Percentiles rank a stretch among this genome's conserved stretches.
Conservation (phyloP, 176 grass and related monocot genomes). For the Aegilops speltoides region DNA sequence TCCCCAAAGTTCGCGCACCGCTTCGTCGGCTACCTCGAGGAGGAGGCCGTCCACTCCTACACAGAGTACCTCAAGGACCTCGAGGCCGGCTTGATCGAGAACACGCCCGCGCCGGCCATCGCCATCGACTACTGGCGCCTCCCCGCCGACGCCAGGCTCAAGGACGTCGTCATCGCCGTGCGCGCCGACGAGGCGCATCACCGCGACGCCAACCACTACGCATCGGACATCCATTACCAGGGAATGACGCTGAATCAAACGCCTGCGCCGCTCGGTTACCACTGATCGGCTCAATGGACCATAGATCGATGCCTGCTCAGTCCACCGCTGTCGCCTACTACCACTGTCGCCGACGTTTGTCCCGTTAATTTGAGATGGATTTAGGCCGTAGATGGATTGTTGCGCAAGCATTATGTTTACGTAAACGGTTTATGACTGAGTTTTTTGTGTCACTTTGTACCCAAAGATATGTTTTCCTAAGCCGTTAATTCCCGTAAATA, state of each 20-base stretch:
- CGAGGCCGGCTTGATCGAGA: constrained; percentile 62
- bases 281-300: constrained; percentile 32
- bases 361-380: too few relatives aligned
- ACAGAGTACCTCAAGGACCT: constrained; percentile 87
- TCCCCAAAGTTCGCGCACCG: constrained; percentile 99
- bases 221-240: constrained; percentile 71
- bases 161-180: constrained; percentile 87
- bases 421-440: neutral
- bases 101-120: constrained; percentile 33
- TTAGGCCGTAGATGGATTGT: too few relatives aligned
- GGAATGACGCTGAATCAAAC: constrained; percentile 76
- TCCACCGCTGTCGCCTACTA: neutral
- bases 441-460: neutral
- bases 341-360: neutral
- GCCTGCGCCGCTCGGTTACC: constrained; percentile 73
- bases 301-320: neutral
- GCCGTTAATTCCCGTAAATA: neutral
- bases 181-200: constrained; percentile 97
- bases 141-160: constrained; percentile 69
- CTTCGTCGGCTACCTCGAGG: constrained; percentile 85
- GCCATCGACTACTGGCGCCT: constrained; percentile 92
- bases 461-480: neutral
- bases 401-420: neutral
- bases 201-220: constrained; percentile 93
- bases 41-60: constrained; percentile 94